Base-by-base conservation (phyloP, 1,139 yeast genomes). In the Yamadazyma spencermartinsiae region DNA sequence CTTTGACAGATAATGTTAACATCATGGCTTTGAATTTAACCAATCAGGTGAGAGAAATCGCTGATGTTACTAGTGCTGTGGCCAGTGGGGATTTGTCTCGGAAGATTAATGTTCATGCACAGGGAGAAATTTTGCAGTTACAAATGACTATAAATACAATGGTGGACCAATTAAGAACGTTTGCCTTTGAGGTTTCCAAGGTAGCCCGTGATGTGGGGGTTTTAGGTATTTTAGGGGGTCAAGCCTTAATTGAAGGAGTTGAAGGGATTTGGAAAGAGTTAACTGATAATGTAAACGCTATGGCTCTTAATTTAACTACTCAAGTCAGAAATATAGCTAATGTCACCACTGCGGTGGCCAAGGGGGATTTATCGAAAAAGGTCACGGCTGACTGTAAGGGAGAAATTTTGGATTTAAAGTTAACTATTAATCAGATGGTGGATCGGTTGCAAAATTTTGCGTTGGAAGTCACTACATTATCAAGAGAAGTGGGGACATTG, bases 151-250 rank as follows among this genome's bases (percentile, higher is more conserved):
- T 84, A 51, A 84, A 85, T 55, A 76, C 87, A 44, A 86, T 84
- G 96, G 95, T 86, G 67, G 95, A 86, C 58, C 94, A 86, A 60
- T 75, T 86, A 51, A 75, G 94, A 56, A 85, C 87, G 15, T 86
- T 86, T 68, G 95, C 95, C 1, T 83, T 86, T 50, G 95, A 86
- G 61, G 95, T 86, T 28, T 84, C 94, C 3, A 78, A 89, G 45
- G 94, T 86, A 21, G 95, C 95, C 3, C 74, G 95, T 48, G 95
- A 86, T 65, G 89, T 89, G 18, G 95, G 95, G 55, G 95, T 87
- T 20, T 84, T 86, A 50, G 95, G 95, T 48, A 76, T 87, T 26
- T 69, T 86, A 41, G 95, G 95, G 34, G 95, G 95, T 8, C 95
- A 86, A 59, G 95, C 95, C 2, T 78, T 82, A 44, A 85, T 86